phyloP scores from a whole-genome alignment of 2,329 filamentous ascomycete genomes.

The Aureobasidium sp. region DNA sequence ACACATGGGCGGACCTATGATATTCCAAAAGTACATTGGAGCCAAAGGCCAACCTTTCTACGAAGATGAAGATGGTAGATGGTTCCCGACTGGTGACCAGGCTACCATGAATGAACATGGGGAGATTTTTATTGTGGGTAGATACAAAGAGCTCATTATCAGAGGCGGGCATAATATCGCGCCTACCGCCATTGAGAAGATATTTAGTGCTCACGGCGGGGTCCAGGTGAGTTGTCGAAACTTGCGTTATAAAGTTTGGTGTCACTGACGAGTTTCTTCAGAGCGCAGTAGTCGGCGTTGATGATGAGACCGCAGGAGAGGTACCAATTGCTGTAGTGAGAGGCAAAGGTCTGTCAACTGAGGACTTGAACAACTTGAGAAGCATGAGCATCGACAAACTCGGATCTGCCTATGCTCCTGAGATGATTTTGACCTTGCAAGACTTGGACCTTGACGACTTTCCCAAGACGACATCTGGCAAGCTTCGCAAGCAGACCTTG shows the following conservation, averaged over 20 bases:
- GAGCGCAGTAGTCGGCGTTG: slow-evolving; percentile 35
- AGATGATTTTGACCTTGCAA: slow-evolving; percentile 36
- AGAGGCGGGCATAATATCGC: slow-evolving; percentile 63
- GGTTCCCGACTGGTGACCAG: slow-evolving; percentile 60
- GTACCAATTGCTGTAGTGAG: slow-evolving; percentile 42
- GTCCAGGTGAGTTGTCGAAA: neutral
- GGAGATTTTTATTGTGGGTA: slow-evolving; percentile 32
- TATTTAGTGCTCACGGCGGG: slow-evolving; percentile 32
- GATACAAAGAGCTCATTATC: slow-evolving; percentile 33
- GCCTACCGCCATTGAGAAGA: slow-evolving; percentile 30
- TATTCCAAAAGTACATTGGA: slow-evolving; percentile 28
- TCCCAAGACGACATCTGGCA: slow-evolving; percentile 40
- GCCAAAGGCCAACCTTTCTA: slow-evolving; percentile 21
- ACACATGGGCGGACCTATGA: slow-evolving; percentile 27
- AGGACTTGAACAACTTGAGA: slow-evolving; percentile 18
- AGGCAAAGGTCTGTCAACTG: slow-evolving; percentile 31
- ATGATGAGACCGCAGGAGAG: slow-evolving; percentile 42
- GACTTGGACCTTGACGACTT: slow-evolving; percentile 36
- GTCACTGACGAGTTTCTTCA: neutral
- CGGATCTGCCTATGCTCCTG: slow-evolving; percentile 36
- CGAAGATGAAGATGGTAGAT: slow-evolving; percentile 33
- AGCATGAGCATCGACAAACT: slow-evolving; percentile 18
- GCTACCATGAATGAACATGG: slow-evolving; percentile 43
- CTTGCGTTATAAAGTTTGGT: neutral
- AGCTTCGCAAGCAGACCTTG: slow-evolving; percentile 39